Base-by-base conservation (phyloP, 495 filamentous ascomycete genomes). In the Hypoxylon perforatum region DNA sequence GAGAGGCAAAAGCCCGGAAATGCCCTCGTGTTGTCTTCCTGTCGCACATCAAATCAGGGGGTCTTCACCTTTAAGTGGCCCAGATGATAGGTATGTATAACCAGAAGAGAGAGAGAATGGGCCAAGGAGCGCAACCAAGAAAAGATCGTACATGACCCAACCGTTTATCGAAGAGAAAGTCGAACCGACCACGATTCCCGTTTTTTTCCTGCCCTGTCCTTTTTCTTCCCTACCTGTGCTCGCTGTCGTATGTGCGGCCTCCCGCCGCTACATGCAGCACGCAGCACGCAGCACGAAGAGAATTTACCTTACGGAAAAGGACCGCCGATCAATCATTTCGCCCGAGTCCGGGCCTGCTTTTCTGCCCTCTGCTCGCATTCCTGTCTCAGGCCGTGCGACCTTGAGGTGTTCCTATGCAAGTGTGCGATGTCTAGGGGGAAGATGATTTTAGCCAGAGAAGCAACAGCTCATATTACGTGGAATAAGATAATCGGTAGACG, bases 1-100 rank as follows among this genome's bases (percentile, higher is more conserved):
- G 42, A 54, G 33, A 38, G 47, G 39, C 7, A 38, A 25, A 58
- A 15, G 23, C 44, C 28, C 21, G 11, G 17, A 55, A 48, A 14
- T n/a, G 15, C 14, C 45, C 28, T 19, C 11, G 11, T 28, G 23
- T 15, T 41, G 25, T 23, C 14, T n/a, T 18, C 11, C 36, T 28
- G 46, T 52, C 55, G 33, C 49, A 67, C 64, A 59, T 49, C 47
- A 44, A 54, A 38, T 51, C 54, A 25, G 47, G 57, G 30, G 7
- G 3, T 33, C 39, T 42, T 36, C 47, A 30, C 42, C 28, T 33
- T 19, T 28, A 56, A 36, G 51, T 23, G 25, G 42, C 57, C 44
- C 42, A 63, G 22, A 11, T 46, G 17, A 6, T 22, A 46, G 42
- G 42, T 17, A 45, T 8, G 15, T 30, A 48, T 12, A 23, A 48